Evolutionary conservation across 2,329 filamentous ascomycete species (phyloP), one percentile per base, ranked within the genome.

Genomic region (Sarocladium strictum): DNA sequence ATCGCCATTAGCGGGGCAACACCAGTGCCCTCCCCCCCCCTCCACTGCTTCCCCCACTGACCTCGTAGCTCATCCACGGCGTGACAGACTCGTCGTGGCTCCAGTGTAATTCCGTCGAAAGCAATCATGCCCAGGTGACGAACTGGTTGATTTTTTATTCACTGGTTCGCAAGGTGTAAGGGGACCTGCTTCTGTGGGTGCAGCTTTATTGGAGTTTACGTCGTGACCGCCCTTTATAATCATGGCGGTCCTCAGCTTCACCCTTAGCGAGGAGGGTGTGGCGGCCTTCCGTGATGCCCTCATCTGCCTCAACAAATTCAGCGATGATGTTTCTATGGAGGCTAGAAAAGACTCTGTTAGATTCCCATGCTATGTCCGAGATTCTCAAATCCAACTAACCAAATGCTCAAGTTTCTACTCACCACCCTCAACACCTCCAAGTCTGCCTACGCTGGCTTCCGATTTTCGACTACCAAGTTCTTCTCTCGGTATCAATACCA

Each of bases 401-500:
- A 24, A 29, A n/a, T n/a, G 53, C 47, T 57, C 47, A 50, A 89
- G 88, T 79, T 93, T 59, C 77, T 85, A 3, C 75, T 93, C 54
- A 90, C 87, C 14, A 84, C 88, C 14, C 74, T 93, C 59, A 93
- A 93, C 66, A 80, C 81, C n/a, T 89, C 88, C 55, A 90, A 89
- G 64, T 90, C 89, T 3, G 87, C 87, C 17, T 92, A 92, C 67
- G 84, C 86, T 24, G 86, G 85, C 56, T 85, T 90, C 62, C 79
- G 80, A 7, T 83, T 92, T 53, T 76, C 85, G 41, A 78, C 81
- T 38, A 80, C 74, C 59, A 78, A 81, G 37, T 92, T 92, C 72
- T 91, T 91, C 70, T 80, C 84, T 6, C 80, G 79, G 33, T 93
- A 91, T 69, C 78, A 81, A 53, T 93, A 84, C 61, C 76, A 81